Base-by-base conservation (phyloP, 1,139 yeast species). In the Blastobotrys capitulatus region DNA sequence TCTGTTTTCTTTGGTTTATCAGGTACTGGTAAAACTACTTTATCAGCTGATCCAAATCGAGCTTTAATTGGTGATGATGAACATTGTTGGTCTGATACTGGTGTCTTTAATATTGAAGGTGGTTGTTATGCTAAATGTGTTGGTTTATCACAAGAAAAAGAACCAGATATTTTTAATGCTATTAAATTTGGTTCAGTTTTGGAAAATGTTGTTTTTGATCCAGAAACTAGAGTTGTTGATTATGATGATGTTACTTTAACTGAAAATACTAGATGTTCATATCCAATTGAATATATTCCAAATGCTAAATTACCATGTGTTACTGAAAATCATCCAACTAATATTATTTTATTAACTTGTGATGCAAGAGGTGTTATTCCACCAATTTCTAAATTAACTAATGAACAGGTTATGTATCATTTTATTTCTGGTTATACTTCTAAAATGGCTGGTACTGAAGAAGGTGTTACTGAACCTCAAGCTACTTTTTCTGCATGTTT, bases 381-480 rank as follows among this genome's bases (percentile, higher is more conserved):
- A 52, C 97, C 97, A 60, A 95, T 92, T 55, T 89, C 97, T 57
- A 88, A 84, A 74, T 81, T 92, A 71, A 79, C 95, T 52, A 88
- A 88, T 66, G 88, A 92, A 60, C 97, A 92, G 75, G 97, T 92
- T 59, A 92, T 92, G 97, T 92, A 92, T 79, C 97, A 92, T 75
- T 92, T 92, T 74, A 92, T 92, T 63, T 86, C 96, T 57, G 98
- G 98, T 68, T 92, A 92, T 80, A 92, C 98, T 57, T 90, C 97
- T 54, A 92, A 92, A 82, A 92, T 92, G 95, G 97, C 98, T 57
- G 98, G 98, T 72, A 92, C 98, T 52, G 98, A 92, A 75, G 95
- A 88, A 71, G 98, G 98, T 73, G 88, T 92, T 60, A 90, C 97
- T 58, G 97, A 92, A 75, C 97, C 98, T 54, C 90, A 87, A 72